These are phyloP conservation scores for Senecio squalidus DNA, from an alignment of 140 eudicot genomes.

Conservation along the genomic window DNA sequence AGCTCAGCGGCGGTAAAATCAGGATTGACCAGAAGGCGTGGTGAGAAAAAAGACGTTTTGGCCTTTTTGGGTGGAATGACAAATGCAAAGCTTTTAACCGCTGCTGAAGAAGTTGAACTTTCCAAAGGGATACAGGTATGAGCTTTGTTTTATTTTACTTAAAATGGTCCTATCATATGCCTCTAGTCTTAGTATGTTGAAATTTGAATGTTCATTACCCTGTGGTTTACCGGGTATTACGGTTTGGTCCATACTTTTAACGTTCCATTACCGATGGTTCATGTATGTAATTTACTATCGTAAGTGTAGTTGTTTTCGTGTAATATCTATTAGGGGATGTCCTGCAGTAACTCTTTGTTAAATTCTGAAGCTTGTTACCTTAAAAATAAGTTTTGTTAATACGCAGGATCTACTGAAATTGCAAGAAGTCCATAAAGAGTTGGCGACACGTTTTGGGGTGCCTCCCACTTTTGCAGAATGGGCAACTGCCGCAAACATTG, in stretches of 20 bases:
- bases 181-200: too few species aligned
- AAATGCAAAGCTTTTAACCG: conserved; percentile 75
- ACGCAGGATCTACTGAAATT: conserved; percentile 67
- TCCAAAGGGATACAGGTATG: conserved; percentile 89
- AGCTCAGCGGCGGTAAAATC: conserved; percentile 14
- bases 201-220: too few species aligned
- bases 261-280: too few species aligned
- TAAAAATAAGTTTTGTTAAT: too few species aligned
- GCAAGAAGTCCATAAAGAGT: conserved; percentile 54
- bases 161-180: too few species aligned
- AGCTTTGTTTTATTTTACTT: background rate
- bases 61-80: conserved; percentile 69
- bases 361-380: too few species aligned
- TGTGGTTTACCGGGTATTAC: too few species aligned
- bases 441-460: conserved; percentile 47
- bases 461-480: conserved; percentile 73
- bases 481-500: conserved; percentile 83
- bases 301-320: background rate
- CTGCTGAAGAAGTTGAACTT: conserved; percentile 67
- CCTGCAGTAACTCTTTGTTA: background rate
- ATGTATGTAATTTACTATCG: too few species aligned
- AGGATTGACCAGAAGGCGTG: conserved; percentile 26
- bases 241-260: too few species aligned
- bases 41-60: conserved; percentile 55
- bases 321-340: background rate